Conservation (phyloP, 495 filamentous ascomycete genomes). For the Pyrenula massariospora region DNA sequence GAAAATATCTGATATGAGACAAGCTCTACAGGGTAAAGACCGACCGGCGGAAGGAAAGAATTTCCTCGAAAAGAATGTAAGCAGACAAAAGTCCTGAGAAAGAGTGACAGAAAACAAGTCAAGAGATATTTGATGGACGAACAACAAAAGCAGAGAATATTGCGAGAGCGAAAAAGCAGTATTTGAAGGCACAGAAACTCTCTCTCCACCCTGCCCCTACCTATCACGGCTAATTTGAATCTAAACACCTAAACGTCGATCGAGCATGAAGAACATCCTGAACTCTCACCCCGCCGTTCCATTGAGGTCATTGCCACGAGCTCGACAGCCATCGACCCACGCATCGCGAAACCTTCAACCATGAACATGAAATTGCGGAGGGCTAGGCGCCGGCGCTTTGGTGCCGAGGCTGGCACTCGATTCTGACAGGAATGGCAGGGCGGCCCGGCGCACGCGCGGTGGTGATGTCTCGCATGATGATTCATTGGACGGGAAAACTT, state of each 20-base stretch:
- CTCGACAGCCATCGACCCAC: neutral
- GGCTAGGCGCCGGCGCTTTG: neutral
- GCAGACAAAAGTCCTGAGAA: slow-evolving; percentile 30
- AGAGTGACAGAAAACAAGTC: slow-evolving; percentile 14
- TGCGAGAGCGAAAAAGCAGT: slow-evolving; percentile 5
- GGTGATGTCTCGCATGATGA: neutral
- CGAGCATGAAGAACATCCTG: neutral
- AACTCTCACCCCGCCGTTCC: neutral
- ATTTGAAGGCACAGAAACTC: neutral
- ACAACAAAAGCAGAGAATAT: slow-evolving; percentile 4
- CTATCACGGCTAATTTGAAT: neutral
- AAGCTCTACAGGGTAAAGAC: slow-evolving; percentile 19
- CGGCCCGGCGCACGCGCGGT: neutral
- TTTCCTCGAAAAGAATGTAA: slow-evolving; percentile 12
- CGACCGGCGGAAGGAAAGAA: slow-evolving; percentile 28
- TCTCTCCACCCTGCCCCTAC: neutral
- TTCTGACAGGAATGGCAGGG: neutral
- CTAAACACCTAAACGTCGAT: neutral
- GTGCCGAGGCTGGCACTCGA: neutral
- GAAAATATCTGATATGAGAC: slow-evolving; percentile 24
- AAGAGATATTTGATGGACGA: neutral
- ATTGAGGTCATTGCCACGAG: neutral
- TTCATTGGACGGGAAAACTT: neutral
- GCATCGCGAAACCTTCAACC: neutral
- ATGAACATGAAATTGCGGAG: neutral